phyloP scores from a whole-genome alignment of 2,329 filamentous ascomycete species.

The Cryoendolithus antarcticus region DNA sequence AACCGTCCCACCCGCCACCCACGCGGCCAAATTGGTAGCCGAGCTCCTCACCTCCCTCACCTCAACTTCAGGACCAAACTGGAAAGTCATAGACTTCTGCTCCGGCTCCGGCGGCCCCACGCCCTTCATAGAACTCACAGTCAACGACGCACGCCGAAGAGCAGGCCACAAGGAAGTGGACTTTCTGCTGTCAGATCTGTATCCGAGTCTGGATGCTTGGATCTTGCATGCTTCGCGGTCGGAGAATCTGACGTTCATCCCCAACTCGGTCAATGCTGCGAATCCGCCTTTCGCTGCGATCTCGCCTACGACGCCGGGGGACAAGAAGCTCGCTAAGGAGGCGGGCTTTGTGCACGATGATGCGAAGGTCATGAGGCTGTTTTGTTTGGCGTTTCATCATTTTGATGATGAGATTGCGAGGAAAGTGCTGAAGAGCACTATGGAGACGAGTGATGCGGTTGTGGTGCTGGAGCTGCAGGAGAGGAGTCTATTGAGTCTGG shows the following conservation, averaged over 20 bases:
- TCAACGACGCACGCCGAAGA: constrained; percentile 17
- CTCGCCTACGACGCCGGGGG: constrained; percentile 31
- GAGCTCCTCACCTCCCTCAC: constrained; percentile 17
- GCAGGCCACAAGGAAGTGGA: constrained; percentile 16
- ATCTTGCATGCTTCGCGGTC: constrained; percentile 17
- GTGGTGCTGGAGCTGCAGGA: constrained; percentile 67
- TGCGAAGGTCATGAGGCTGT: constrained; percentile 49
- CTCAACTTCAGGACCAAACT: constrained; percentile 38
- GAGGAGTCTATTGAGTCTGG: constrained; percentile 27
- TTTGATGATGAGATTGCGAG: constrained; percentile 53
- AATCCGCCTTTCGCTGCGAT: constrained; percentile 35
- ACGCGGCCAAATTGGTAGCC: constrained; percentile 47
- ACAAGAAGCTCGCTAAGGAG: constrained; percentile 9
- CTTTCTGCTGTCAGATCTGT: constrained; percentile 29
- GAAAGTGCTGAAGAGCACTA: constrained; percentile 50
- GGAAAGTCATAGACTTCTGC: constrained; percentile 64
- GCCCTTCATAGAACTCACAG: constrained; percentile 23
- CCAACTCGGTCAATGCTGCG: constrained; percentile 52
- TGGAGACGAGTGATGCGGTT: constrained; percentile 54
- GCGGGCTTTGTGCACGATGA: constrained; percentile 8
- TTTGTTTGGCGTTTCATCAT: constrained; percentile 66
- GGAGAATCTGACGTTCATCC: constrained; percentile 46
- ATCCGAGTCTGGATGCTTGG: constrained; percentile 28
- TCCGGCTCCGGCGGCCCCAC: constrained; percentile 54
- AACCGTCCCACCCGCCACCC: constrained; percentile 42